Evolutionary conservation across 31 red algal species (phyloP).

Genomic region (Bonnemaisonia californica): DNA sequence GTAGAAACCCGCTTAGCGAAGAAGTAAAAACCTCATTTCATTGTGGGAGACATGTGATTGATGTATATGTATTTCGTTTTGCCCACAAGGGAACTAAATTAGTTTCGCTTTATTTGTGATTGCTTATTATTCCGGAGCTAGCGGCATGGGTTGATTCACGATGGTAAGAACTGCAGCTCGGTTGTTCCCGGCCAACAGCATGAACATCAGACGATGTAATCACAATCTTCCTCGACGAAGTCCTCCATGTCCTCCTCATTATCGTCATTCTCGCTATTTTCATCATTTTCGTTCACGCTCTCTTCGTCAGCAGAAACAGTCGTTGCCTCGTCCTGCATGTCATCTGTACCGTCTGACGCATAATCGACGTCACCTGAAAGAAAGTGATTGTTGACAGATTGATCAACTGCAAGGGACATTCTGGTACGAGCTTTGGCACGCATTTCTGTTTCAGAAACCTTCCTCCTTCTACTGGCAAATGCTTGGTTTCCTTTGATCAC

Average conservation of each 20-base stretch:
- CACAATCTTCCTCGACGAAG: slow-evolving; percentile 1
- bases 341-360: neutral
- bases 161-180: too few species aligned
- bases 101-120: too few species aligned
- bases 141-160: too few species aligned
- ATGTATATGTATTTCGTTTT: too few species aligned
- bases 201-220: neutral
- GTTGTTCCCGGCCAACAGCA: too few species aligned
- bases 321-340: neutral
- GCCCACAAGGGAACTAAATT: too few species aligned
- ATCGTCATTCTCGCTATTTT: slow-evolving; percentile 7
- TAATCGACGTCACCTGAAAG: slow-evolving; percentile 8
- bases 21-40: too few species aligned
- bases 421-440: neutral
- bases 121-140: too few species aligned
- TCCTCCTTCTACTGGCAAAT: neutral
- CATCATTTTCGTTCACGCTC: slow-evolving; percentile 13
- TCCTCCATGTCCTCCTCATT: slow-evolving; percentile 36
- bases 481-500: neutral
- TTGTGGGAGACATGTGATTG: too few species aligned
- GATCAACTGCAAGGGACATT: neutral
- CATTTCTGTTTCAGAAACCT: neutral
- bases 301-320: too few species aligned
- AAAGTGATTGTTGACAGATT: neutral
- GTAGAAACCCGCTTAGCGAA: too few species aligned